Evolutionary conservation across 352 stramenopile genomes (phyloP).

Genomic region (Blastocystis sp.): DNA sequence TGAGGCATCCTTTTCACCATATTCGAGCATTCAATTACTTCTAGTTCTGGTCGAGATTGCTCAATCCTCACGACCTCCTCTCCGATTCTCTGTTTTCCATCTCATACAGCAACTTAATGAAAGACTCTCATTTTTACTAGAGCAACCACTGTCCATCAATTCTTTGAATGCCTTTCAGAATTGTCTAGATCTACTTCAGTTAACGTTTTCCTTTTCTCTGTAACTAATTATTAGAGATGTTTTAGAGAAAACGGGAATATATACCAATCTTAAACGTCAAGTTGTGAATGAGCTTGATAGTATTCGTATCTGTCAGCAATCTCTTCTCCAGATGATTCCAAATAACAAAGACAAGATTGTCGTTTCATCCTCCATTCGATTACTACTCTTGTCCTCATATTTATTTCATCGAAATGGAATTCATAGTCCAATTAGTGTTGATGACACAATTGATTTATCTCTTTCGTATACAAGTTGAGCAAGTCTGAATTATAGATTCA

Average conservation of each 20-base stretch:
- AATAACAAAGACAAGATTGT: not conserved
- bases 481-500: not conserved
- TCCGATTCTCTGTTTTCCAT: slow-evolving; percentile 40
- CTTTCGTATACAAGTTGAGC: not conserved
- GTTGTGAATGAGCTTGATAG: not conserved
- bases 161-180: slow-evolving; percentile 27
- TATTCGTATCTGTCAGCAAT: not conserved
- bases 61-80: not conserved
- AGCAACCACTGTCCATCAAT: not conserved
- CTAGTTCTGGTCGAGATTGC: slow-evolving; percentile 29
- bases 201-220: not conserved
- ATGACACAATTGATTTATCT: slow-evolving; percentile 17
- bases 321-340: not conserved
- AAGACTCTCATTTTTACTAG: not conserved
- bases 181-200: slow-evolving; percentile 26
- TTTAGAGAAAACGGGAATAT: slow-evolving; percentile 29
- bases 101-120: slow-evolving; percentile 5
- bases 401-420: slow-evolving; percentile 8
- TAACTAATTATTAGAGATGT: slow-evolving; percentile 11
- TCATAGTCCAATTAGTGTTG: not conserved
- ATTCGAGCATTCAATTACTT: slow-evolving; percentile 10
- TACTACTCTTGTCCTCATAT: slow-evolving; percentile 35
- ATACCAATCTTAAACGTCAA: not conserved
- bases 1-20: not conserved
- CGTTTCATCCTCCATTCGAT: not conserved